phyloP scores from a whole-genome alignment of 768 basidiomycete species.

The Mycena olivaceomarginata region DNA sequence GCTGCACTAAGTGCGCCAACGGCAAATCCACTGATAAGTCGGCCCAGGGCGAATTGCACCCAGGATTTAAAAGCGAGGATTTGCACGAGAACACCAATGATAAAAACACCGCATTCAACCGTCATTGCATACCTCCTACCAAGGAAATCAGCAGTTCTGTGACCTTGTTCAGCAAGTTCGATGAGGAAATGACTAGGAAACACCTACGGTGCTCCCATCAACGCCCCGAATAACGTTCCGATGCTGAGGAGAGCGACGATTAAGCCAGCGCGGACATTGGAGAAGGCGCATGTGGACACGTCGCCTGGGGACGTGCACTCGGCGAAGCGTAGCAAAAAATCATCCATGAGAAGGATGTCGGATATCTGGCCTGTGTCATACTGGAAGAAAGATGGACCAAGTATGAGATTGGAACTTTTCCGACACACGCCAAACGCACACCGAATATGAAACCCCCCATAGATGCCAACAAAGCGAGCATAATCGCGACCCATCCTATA shows the following conservation, averaged over 20 bases:
- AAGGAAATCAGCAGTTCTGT: constrained; percentile 77
- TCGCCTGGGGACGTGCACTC: constrained; percentile 64
- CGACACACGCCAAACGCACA: constrained; percentile 49
- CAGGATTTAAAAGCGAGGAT: constrained; percentile 69
- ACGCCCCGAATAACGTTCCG: constrained; percentile 79
- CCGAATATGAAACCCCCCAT: constrained; percentile 85
- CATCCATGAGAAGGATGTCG: constrained; percentile 83
- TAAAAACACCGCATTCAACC: constrained; percentile 73
- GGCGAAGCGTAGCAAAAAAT: constrained; percentile 81
- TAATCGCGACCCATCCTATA: constrained; percentile 77
- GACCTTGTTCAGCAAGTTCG: constrained; percentile 17
- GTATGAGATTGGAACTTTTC: constrained; percentile 29
- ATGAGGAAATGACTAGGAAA: constrained; percentile 3
- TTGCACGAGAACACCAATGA: constrained; percentile 78
- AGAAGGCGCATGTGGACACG: constrained; percentile 69
- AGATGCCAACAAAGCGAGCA: constrained; percentile 79
- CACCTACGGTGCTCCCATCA: constrained; percentile 77
- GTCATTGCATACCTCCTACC: constrained; percentile 83
- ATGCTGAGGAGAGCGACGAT: constrained; percentile 85
- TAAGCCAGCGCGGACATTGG: constrained; percentile 74
- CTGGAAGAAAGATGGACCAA: constrained; percentile 47
- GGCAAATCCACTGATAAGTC: constrained; percentile 79
- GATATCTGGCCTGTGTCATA: constrained; percentile 89
- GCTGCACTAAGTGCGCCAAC: constrained; percentile 82
- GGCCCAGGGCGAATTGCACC: constrained; percentile 82